Evolutionary conservation across 2,329 filamentous ascomycete genomes (phyloP).

Genomic region (Aureobasidium lini): DNA sequence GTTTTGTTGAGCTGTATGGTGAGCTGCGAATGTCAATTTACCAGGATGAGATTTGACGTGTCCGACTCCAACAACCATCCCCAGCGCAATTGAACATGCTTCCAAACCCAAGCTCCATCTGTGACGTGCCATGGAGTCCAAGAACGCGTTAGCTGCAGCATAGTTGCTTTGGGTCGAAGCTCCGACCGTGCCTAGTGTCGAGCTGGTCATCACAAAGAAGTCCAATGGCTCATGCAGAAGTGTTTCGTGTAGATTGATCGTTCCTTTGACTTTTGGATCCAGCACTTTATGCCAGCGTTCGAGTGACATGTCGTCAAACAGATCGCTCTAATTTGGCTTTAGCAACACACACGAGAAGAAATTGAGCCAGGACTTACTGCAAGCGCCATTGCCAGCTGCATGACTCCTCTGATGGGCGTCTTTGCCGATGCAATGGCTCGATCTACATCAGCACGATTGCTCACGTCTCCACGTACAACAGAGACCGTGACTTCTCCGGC

Average conservation of each 20-base stretch:
- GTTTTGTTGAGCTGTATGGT: too few relatives aligned
- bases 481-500: too few relatives aligned
- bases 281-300: slow-evolving; percentile 17
- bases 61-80: background rate
- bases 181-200: slow-evolving; percentile 10
- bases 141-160: slow-evolving; percentile 7
- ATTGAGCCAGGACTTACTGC: background rate
- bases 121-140: background rate
- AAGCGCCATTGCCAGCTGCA: background rate
- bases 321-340: background rate
- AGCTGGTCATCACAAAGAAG: slow-evolving; percentile 24
- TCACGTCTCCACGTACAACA: background rate
- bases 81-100: background rate
- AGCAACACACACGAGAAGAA: background rate
- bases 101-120: background rate
- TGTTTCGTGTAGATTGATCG: slow-evolving; percentile 23
- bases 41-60: background rate
- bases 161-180: slow-evolving; percentile 16
- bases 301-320: slow-evolving; percentile 18
- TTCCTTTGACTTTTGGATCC: slow-evolving; percentile 24
- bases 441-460: background rate
- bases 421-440: background rate
- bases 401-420: background rate
- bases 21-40: too few relatives aligned
- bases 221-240: slow-evolving; percentile 16